phyloP scores from a whole-genome alignment of 1,284 basidiomycete genomes.

The Leucoagaricus sp. region DNA sequence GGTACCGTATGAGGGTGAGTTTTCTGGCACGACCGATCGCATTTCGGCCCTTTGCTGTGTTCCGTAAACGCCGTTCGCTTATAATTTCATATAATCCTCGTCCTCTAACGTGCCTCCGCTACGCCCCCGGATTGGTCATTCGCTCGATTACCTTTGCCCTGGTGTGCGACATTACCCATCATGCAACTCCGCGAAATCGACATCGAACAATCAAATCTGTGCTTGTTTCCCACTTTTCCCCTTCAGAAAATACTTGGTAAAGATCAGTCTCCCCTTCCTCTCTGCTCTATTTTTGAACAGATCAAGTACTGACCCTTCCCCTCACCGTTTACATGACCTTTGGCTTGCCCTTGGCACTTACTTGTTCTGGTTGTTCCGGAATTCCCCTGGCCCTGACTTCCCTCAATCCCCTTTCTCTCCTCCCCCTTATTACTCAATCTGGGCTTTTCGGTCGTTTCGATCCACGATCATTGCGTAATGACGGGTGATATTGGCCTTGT shows the following conservation, averaged over 20 bases:
- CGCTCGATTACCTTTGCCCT: not conserved
- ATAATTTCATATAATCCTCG: no score
- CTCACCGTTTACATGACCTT: not conserved
- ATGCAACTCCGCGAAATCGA: not conserved
- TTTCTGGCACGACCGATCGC: not conserved
- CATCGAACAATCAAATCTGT: not conserved
- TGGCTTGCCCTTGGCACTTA: not conserved
- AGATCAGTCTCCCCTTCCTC: constrained; percentile 3
- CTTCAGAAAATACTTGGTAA: constrained; percentile 21
- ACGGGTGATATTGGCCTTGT: not conserved
- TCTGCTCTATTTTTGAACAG: constrained; percentile 1
- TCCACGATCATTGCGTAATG: not conserved
- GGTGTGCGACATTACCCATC: not conserved
- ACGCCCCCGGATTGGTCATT: not conserved
- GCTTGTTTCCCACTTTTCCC: not conserved
- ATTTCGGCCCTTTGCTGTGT: not conserved
- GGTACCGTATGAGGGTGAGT: constrained; percentile 75
- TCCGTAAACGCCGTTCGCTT: constrained; percentile 12
- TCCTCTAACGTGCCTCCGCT: no score
- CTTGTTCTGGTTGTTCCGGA: not conserved
- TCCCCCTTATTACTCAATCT: constrained; percentile 11
- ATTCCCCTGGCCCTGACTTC: not conserved
- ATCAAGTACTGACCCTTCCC: constrained; percentile 8
- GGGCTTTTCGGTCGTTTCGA: constrained; percentile 3
- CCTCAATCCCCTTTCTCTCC: not conserved